Base-by-base conservation (phyloP, 2,329 filamentous ascomycete genomes). In the Akanthomyces lecanii region DNA sequence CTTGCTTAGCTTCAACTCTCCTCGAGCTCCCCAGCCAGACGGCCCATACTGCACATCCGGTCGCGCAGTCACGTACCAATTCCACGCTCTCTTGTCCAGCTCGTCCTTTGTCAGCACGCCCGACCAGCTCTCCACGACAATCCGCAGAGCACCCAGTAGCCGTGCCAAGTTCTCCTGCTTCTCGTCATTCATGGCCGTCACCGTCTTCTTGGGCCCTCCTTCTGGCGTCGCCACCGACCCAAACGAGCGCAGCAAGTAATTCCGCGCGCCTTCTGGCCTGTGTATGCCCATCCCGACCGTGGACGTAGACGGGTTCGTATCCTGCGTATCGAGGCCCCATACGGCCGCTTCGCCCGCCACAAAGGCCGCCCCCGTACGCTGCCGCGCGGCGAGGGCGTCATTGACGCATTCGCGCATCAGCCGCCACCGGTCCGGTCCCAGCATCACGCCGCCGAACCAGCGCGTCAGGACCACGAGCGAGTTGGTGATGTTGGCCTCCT, bases 1-100 rank as follows among this genome's bases (percentile, higher is more conserved):
- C 67, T 86, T 85, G 16, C 77, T 77, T 42, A 96, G 72, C 67
- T 80, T 86, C 33, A 96, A 78, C 61, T 79, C 77, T 1, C 89
- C 91, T 74, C 94, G 95, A 14, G 89, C 89, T 33, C 92, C 92
- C 92, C 92, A 96, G 1, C 92, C 92, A 23, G 86, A 84, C 54
- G 85, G 84, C 0, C 92, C 92, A 63, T 81, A 76, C 64, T 90
- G 86, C 2, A 96, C 89, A 23, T 91, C 87, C 0, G 92, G 92
- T 66, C 92, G 80, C 23, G 93, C 85, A 25, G 84, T 82, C 1
- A 89, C 79, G 74, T 96, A 96, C 92, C 92, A 96, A 12, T 78
- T 78, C 90, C 91, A 96, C 21, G 91, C 90, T 64, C 87, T 83
- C 65, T 82, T 81, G 71, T 96, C 90, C 59, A 96, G 77, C 69